Conservation (phyloP, 495 filamentous ascomycete genomes). For the Staphylotrichum tortipilum region DNA sequence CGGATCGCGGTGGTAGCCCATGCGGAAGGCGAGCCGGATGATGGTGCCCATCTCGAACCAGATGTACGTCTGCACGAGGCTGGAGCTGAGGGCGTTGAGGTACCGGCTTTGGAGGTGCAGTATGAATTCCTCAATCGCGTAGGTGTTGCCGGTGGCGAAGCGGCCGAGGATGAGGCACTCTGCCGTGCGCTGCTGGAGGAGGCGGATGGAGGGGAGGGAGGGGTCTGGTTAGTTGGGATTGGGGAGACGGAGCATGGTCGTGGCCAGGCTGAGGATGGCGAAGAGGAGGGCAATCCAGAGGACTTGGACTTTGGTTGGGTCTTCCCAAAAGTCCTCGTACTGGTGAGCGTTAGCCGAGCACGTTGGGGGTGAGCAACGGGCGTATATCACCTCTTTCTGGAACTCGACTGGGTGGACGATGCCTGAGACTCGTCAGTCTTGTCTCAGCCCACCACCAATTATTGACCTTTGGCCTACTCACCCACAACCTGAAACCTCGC, state of each 20-base stretch:
- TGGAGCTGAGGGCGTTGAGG: neutral
- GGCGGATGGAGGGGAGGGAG: neutral
- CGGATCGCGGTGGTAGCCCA: conserved; percentile 3
- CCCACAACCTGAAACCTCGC: neutral
- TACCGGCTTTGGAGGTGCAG: neutral
- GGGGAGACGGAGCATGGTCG: neutral
- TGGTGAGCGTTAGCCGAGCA: neutral
- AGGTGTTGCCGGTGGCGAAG: neutral
- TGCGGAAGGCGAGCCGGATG: neutral
- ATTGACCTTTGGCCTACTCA: neutral
- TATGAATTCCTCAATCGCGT: neutral
- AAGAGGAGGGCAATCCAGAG: conserved; percentile 1
- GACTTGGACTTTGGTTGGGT: neutral
- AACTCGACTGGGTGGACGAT: neutral
- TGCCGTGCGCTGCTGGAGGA: neutral
- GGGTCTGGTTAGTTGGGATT: too few species aligned
- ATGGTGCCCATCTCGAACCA: neutral
- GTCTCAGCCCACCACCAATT: neutral
- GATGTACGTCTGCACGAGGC: neutral
- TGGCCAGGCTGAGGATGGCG: neutral
- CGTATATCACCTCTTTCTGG: neutral
- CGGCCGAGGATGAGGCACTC: neutral
- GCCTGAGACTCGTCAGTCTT: neutral
- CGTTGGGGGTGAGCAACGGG: neutral
- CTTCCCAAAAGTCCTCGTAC: neutral